Evolutionary conservation across 306 rosid species (phyloP), one percentile per base, ranked within the genome.

Genomic region (Inga leiocalycina): DNA sequence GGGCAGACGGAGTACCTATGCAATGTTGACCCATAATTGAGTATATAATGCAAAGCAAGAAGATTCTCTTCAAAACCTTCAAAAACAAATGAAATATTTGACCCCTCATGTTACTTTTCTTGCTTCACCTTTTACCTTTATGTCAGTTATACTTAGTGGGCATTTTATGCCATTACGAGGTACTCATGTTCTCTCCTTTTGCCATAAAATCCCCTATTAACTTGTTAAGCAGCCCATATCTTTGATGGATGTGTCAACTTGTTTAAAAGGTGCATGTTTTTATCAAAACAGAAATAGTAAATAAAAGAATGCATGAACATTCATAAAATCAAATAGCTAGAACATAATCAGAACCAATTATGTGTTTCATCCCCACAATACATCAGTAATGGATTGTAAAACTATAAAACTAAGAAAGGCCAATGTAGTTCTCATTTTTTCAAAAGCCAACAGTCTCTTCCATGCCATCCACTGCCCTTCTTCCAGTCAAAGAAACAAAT

Each of bases 401-500:
- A 67, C 39, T 16, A 51, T 12, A 56, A 27, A n/a, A 24, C 6
- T 24, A 39, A 48, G 22, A 49, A 13, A 71, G 66, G 44, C 8
- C 45, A 44, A 30, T 64, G 19, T 54, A 71, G 51, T 88, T 78
- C 98, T 92, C 87, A 95, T 98, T 91, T 95, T 39, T 85, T 93
- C 98, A 81, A 95, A 95, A 80, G 94, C 89, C 82, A 95, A 75
- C 82, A 95, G 86, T 82, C 87, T 92, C 86, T 89, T 93, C 97
- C 97, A 93, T 32, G 93, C 91, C 86, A 91, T 81, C 99, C 98
- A 93, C 78, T 93, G 98, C 86, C 80, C 77, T 92, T 95, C 99
- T 87, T 95, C 98, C 99, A 93, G 94, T 80, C 75, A 88, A 44
- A 88, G 65, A 16, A 69, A 68, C 41, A 35, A 70, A 19, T 48